Base-by-base conservation (phyloP, 495 filamentous ascomycete genomes). In the Trichoderma virens region DNA sequence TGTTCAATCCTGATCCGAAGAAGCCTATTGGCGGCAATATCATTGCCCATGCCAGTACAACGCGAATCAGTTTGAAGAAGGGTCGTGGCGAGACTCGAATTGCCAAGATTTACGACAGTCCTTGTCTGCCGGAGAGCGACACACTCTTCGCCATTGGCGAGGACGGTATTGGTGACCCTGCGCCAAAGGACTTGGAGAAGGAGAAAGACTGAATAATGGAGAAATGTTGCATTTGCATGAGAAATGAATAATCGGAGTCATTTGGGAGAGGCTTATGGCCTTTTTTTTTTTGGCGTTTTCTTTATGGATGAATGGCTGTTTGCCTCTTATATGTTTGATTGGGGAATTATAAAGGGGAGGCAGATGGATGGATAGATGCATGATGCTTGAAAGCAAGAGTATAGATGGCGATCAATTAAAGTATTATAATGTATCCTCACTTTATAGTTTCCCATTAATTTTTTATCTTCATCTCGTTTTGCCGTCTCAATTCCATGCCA, bases 1-100 rank as follows among this genome's bases (percentile, higher is more conserved):
- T 98, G 94, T 98, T 96, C 79, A 98, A 98, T 67, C 94, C 94
- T 0, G 94, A 98, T 71, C 94, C 94, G 6, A 98, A 98, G 84
- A 98, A 98, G 72, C 94, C 94, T 0, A 97, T 98, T 75, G 94
- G 94, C 62, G 94, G 94, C 67, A 97, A 98, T 74, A 98, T 98
- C 72, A 97, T 98, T 72, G 94, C 94, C 16, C 94, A 98, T 73
- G 92, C 94, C 41, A 94, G 90, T 68, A 98, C 94, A 7, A 98
- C 94, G 11, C 74, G 84, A 28, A 78, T 98, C 68, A 96, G 91
- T 67, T 74, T 98, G 70, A 96, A 96, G 79, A 98, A 98, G 74
- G 95, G 95, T 18, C 80, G 93, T 28, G 94, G 86, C 23, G 94
- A 98, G 82, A 98, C 94, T 23, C 85, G 94, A 77, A 87, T 98